Conservation (phyloP, 331 rosid species). For the Pyrus hybrid region DNA sequence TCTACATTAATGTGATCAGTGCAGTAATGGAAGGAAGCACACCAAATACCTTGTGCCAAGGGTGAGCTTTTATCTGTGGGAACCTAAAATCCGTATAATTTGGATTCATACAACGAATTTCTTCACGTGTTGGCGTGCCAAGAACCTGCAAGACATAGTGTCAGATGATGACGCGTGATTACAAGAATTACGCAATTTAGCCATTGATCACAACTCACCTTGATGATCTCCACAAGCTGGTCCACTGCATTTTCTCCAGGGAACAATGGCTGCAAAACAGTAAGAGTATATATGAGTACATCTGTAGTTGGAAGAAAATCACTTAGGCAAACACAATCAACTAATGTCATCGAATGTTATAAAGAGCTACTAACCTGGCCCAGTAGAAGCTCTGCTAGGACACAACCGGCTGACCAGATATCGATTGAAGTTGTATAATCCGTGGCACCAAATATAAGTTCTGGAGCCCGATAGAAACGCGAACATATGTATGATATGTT, state of each 20-base stretch:
- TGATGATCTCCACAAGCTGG: conserved; percentile 93
- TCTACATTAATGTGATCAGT: background rate
- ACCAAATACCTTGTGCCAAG: conserved; percentile 79
- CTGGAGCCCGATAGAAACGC: conserved; percentile 95
- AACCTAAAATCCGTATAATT: conserved; percentile 86
- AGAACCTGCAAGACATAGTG: conserved; percentile 56
- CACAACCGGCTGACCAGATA: conserved; percentile 99
- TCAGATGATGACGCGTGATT: background rate
- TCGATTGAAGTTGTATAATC: conserved; percentile 94
- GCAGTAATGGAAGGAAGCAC: conserved; percentile 3
- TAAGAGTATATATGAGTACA: background rate
- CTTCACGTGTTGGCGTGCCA: conserved; percentile 96
- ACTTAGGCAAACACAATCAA: background rate
- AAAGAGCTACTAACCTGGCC: conserved; percentile 61
- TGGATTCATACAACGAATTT: conserved; percentile 98
- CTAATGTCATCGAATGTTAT: background rate
- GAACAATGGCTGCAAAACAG: conserved; percentile 69
- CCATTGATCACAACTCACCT: conserved; percentile 32
- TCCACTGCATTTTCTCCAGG: conserved; percentile 95
- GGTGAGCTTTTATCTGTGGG: conserved; percentile 30
- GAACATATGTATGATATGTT: conserved; percentile 93
- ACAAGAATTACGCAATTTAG: conserved; percentile 1
- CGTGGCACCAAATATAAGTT: conserved; percentile 93
- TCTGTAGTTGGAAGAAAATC: background rate
- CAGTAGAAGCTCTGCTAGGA: conserved; percentile 93